Percentiles rank a stretch among this genome's conserved stretches.
Evolutionary conservation across 495 filamentous ascomycete species (phyloP).

Genomic region (Parathielavia hyrcaniae): DNA sequence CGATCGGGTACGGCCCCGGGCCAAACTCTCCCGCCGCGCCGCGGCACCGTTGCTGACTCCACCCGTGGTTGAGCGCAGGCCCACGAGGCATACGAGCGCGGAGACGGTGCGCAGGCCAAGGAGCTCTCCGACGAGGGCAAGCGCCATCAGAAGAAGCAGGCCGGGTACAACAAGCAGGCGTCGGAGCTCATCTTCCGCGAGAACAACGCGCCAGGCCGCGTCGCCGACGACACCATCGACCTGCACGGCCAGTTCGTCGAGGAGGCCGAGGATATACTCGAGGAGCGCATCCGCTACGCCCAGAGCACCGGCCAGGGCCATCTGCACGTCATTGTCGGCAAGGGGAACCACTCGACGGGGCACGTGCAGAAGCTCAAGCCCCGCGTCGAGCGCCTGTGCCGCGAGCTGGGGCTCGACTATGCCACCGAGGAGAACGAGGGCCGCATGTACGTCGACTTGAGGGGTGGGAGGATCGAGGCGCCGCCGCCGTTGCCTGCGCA

Average conservation of each 20-base stretch:
- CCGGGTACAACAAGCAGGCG: constrained; percentile 78
- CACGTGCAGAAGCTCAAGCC: constrained; percentile 90
- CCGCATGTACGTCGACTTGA: constrained; percentile 57
- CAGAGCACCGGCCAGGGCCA: constrained; percentile 64
- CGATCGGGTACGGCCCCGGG: constrained; percentile 47
- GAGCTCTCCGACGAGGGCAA: constrained; percentile 79
- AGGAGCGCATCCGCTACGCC: constrained; percentile 71
- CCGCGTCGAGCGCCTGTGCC: constrained; percentile 76
- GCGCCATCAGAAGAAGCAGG: constrained; percentile 67
- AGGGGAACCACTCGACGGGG: constrained; percentile 75
- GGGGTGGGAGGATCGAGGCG: constrained; percentile 32
- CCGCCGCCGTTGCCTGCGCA: constrained; percentile 47
- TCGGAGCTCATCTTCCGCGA: constrained; percentile 90
- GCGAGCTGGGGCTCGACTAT: constrained; percentile 73
- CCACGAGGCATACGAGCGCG: constrained; percentile 69
- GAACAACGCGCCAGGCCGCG: constrained; percentile 70
- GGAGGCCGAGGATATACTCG: constrained; percentile 86
- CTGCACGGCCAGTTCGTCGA: constrained; percentile 89
- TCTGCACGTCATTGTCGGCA: constrained; percentile 76
- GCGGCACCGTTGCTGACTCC: constrained; percentile 2
- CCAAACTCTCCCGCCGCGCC: not conserved
- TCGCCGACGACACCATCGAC: constrained; percentile 79
- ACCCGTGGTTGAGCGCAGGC: constrained; percentile 42
- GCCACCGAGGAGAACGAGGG: constrained; percentile 81
- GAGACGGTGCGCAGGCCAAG: constrained; percentile 75